Evolutionary conservation across 108 stramenopile genomes (phyloP).

Genomic region (Skeletonema potamos): DNA sequence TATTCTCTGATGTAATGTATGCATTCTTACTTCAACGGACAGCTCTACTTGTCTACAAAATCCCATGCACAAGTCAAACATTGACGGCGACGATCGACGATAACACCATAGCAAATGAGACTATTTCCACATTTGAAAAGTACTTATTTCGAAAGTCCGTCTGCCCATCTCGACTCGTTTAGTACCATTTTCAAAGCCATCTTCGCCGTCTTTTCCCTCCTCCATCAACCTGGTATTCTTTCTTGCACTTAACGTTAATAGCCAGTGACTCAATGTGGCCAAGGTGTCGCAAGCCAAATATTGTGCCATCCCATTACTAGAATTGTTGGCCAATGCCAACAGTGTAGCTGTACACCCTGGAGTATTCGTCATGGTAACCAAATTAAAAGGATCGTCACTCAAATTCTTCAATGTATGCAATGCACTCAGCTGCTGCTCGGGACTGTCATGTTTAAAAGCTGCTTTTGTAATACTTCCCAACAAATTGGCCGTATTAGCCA

Average conservation of each 20-base stretch:
- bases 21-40: neutral
- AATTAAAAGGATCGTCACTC: conserved; percentile 44
- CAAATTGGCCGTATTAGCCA: conserved; percentile 31
- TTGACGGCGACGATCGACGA: no score
- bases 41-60: neutral
- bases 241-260: conserved; percentile 30
- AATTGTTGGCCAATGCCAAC: conserved; percentile 37
- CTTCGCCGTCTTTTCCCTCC: neutral
- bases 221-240: conserved; percentile 22
- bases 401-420: conserved; percentile 43
- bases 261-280: conserved; percentile 50
- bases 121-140: conserved; percentile 18
- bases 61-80: neutral
- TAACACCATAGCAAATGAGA: neutral
- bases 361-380: conserved; percentile 46
- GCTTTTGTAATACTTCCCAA: conserved; percentile 25
- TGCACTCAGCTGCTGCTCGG: conserved; percentile 39
- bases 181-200: neutral
- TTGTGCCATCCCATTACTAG: conserved; percentile 33
- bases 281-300: conserved; percentile 49
- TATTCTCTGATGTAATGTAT: neutral
- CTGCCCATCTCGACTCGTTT: conserved; percentile 11
- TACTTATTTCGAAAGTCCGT: conserved; percentile 20
- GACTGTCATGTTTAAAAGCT: conserved; percentile 27
- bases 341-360: conserved; percentile 43